Conservation (phyloP, 768 basidiomycete species). For the Lactifluus pinguis region DNA sequence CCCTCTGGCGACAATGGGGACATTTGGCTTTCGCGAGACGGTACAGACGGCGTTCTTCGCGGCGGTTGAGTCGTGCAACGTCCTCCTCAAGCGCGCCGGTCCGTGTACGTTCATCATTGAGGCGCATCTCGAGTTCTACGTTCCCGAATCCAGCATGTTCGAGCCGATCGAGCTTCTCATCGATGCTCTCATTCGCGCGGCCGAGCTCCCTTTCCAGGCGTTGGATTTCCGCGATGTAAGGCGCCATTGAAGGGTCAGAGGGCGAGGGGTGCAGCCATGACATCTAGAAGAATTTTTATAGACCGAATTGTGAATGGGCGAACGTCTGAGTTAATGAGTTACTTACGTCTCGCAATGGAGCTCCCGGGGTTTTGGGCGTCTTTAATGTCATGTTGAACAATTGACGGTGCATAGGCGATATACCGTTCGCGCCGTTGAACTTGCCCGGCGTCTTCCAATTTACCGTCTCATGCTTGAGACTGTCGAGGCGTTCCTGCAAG, state of each 20-base stretch:
- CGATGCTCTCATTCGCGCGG: slow-evolving; percentile 73
- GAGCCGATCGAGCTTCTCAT: slow-evolving; percentile 80
- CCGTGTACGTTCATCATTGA: slow-evolving; percentile 59
- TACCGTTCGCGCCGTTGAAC: slow-evolving; percentile 41
- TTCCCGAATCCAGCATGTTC: slow-evolving; percentile 73
- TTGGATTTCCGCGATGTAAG: slow-evolving; percentile 62
- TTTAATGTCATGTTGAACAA: slow-evolving; percentile 58
- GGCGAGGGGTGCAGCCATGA: slow-evolving; percentile 64
- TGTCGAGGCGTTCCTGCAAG: slow-evolving; percentile 58
- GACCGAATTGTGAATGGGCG: slow-evolving; percentile 8
- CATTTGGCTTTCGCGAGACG: slow-evolving; percentile 57
- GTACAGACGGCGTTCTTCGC: slow-evolving; percentile 58
- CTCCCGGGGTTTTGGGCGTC: slow-evolving; percentile 71
- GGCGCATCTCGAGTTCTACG: slow-evolving; percentile 57
- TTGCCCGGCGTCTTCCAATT: slow-evolving; percentile 53
- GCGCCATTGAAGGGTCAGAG: slow-evolving; percentile 46
- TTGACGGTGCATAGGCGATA: slow-evolving; percentile 73
- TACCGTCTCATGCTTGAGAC: slow-evolving; percentile 42
- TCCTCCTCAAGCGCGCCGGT: slow-evolving; percentile 58
- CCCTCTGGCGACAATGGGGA: slow-evolving; percentile 56
- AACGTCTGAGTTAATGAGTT: neutral
- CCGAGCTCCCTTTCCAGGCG: slow-evolving; percentile 70
- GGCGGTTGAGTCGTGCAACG: slow-evolving; percentile 50
- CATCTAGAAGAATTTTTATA: slow-evolving; percentile 34
- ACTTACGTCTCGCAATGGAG: slow-evolving; percentile 66